These are phyloP conservation scores for Sclerotinia sclerotiorum DNA, from an alignment of 2,329 filamentous ascomycete species.

Conservation along the genomic window DNA sequence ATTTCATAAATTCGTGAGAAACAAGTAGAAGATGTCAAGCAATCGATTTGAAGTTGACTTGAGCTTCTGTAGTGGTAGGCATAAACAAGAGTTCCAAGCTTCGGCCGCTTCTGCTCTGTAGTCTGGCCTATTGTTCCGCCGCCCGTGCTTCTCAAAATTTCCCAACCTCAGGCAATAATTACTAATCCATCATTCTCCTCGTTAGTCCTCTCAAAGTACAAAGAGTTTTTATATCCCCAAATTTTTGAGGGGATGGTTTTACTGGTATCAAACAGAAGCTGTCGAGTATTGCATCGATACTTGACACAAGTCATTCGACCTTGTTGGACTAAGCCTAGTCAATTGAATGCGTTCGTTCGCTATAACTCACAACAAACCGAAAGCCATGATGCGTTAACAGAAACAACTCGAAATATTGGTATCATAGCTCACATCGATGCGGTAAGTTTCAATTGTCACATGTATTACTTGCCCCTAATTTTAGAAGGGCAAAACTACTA, in stretches of 20 bases:
- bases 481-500: constrained; percentile 86
- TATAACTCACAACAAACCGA: constrained; percentile 29
- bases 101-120: neutral
- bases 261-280: constrained; percentile 30
- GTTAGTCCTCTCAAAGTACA: neutral
- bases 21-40: constrained; percentile 6
- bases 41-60: constrained; percentile 14
- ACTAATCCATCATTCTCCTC: neutral
- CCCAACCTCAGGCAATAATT: constrained; percentile 11
- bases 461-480: constrained; percentile 21
- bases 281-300: constrained; percentile 35
- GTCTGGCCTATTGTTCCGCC: constrained; percentile 12
- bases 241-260: constrained; percentile 36
- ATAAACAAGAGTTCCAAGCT: constrained; percentile 11
- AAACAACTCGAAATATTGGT: constrained; percentile 86
- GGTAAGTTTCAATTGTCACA: constrained; percentile 43
- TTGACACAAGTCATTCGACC: constrained; percentile 23
- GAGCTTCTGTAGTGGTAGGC: constrained; percentile 18
- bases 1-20: constrained; percentile 20
- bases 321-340: constrained; percentile 5
- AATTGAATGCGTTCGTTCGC: constrained; percentile 24
- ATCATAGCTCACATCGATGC: constrained; percentile 99
- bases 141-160: neutral
- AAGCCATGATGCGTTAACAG: constrained; percentile 31
- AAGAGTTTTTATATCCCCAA: constrained; percentile 7